Evolutionary conservation across 768 basidiomycete genomes (phyloP).

Genomic region (Boletus subparvulus): DNA sequence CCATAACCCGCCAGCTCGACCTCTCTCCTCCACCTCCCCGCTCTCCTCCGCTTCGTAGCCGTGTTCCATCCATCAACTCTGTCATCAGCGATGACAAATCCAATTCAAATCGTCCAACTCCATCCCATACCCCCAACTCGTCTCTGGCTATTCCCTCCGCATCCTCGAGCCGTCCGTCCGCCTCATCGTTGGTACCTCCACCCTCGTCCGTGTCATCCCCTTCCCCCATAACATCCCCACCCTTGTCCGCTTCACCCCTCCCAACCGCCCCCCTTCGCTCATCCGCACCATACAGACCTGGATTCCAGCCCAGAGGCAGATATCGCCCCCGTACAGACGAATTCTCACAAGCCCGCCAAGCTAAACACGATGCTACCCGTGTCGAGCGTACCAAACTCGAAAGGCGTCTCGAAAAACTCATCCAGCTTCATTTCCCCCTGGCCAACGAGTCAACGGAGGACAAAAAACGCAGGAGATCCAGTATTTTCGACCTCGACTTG

Average conservation of each 20-base stretch:
- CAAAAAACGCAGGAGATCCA: conserved; percentile 49
- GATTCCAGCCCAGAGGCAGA: conserved; percentile 92
- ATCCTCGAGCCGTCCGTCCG: conserved; percentile 4
- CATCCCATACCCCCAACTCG: conserved; percentile 13
- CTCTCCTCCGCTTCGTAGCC: conserved; percentile 27
- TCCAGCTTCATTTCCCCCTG: conserved; percentile 63
- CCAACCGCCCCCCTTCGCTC: conserved; percentile 22
- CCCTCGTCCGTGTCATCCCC: conserved; percentile 5
- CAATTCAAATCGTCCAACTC: background rate
- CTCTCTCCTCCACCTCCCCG: conserved; percentile 20
- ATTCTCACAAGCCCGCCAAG: conserved; percentile 49
- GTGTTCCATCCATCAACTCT: conserved; percentile 35
- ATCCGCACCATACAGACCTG: conserved; percentile 75
- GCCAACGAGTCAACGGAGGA: conserved; percentile 13
- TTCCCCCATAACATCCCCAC: conserved; percentile 27
- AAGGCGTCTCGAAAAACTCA: conserved; percentile 85
- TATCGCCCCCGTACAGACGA: conserved; percentile 80
- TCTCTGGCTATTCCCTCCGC: background rate
- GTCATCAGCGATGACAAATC: conserved; percentile 16
- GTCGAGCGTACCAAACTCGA: conserved; percentile 84
- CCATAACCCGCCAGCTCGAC: conserved; percentile 26
- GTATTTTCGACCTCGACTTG: conserved; percentile 72
- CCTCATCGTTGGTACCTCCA: conserved; percentile 8
- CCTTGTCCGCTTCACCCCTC: conserved; percentile 22
- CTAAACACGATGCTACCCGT: conserved; percentile 46